These are phyloP conservation scores for Hypomyces rosellus DNA, from an alignment of 2,329 filamentous ascomycete species.

Conservation along the genomic window DNA sequence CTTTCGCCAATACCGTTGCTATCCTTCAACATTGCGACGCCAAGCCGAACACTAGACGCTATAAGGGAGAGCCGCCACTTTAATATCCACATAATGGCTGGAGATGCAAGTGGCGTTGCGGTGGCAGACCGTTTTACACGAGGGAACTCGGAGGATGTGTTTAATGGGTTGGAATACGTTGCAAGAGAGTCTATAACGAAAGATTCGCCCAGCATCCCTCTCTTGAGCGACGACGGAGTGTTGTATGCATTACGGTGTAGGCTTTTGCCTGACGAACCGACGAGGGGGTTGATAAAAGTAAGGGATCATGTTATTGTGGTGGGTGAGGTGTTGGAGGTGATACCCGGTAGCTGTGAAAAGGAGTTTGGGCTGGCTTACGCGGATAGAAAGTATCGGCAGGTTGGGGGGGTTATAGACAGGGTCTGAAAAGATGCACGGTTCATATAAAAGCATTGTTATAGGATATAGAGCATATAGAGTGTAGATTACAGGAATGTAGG, in stretches of 20 bases:
- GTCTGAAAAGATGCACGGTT: background rate
- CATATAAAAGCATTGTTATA: too few relatives aligned
- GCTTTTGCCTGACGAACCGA: slow-evolving; percentile 34
- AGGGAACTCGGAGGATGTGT: slow-evolving; percentile 38
- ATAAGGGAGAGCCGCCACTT: slow-evolving; percentile 39
- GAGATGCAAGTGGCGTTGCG: slow-evolving; percentile 39
- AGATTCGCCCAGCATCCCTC: slow-evolving; percentile 25
- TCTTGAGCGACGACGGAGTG: slow-evolving; percentile 47
- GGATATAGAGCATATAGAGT: too few relatives aligned
- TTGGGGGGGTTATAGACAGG: slow-evolving; percentile 30
- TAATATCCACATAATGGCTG: slow-evolving; percentile 50
- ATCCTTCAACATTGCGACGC: slow-evolving; percentile 51
- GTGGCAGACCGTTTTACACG: slow-evolving; percentile 47
- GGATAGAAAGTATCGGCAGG: slow-evolving; percentile 41
- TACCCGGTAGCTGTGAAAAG: slow-evolving; percentile 25
- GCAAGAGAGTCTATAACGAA: slow-evolving; percentile 2
- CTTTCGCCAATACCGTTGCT: slow-evolving; percentile 46
- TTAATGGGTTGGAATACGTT: slow-evolving; percentile 29
- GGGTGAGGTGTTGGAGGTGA: slow-evolving; percentile 43
- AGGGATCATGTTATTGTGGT: slow-evolving; percentile 48
- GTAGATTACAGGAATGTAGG: too few relatives aligned
- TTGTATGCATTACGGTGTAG: slow-evolving; percentile 41
- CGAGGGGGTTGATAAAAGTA: slow-evolving; percentile 38
- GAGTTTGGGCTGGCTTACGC: slow-evolving; percentile 44
- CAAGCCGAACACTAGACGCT: slow-evolving; percentile 50